Evolutionary conservation across 305 asterid species (phyloP), one percentile per base, ranked within the genome.

Genomic region (Solanum hybrid): DNA sequence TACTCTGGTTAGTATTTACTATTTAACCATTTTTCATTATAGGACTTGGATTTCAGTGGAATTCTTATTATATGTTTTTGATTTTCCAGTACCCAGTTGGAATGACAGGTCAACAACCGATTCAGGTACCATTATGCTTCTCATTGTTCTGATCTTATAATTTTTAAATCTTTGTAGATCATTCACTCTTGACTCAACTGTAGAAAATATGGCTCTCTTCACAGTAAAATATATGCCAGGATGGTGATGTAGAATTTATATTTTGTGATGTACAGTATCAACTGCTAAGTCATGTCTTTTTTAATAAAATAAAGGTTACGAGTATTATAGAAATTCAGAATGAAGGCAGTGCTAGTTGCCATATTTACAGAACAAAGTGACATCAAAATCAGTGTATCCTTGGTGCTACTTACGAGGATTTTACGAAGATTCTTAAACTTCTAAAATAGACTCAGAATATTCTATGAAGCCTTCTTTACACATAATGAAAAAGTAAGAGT

Each of bases 1-100:
- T 51, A 91, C 94, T 34, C 42, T 89, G 88, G 99, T 97, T 78
- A 64, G 95, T 92, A 77, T 90, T 97, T 78, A 51, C 95, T 92
- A 77, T 90, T 86, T 88, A 12, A 66, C 75, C 78, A 42, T 34
- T 69, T 51, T 56, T 85, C 4, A 22, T 89, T 45, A 85, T 88
- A n/a, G 90, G 75, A 66, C 90, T 87, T 76, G 76, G 14, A 38
- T 29, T 86, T 42, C 78, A 77, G 37, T 60, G 36, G 42, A 31
- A 37, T 91, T 86, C 93, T 92, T 89, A 93, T 60, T 24, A 27
- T 45, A 29, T 89, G 36, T 87, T 84, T 92, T 91, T 87, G 17
- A 88, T 88, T 90, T 91, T 90, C 80, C 94, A 95, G 97, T 94
- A 93, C 91, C 96, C 94, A 92, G 92, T 80, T 85, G 98, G 94